Evolutionary conservation across 345 rosid genomes (phyloP), one percentile per base, ranked within the genome.

Genomic region (Salix exigua): DNA sequence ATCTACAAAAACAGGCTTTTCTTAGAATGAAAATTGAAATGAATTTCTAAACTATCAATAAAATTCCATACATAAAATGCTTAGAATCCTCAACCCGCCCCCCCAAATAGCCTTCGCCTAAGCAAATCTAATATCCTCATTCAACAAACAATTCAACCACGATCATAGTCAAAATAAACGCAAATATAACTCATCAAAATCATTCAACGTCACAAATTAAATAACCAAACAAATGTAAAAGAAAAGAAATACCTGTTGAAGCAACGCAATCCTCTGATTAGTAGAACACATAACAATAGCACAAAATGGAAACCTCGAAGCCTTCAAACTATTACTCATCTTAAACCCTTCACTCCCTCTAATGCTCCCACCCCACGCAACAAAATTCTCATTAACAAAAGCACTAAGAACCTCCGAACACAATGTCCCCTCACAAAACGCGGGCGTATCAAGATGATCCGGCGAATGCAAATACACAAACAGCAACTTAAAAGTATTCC

Each of bases 281-380:
- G 93, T 83, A 60, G 99, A 96, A 6, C 97, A 91, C 98, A 94
- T 96, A 71, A 96, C 97, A 33, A 94, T 90, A n/a, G 99, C 98
- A 63, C 97, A 92, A 80, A 94, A 96, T 1, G 99, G 99, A 70
- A 86, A 96, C 77, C 97, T 82, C 0, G 98, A 94, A 0, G 98
- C 99, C 82, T 96, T 96, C 91, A 94, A 91, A 86, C 98, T 94
- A 75, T 90, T 91, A 73, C 99, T 94, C 98, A 96, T 96, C 87
- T 96, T 96, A 86, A 96, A 96, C 31, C 99, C 99, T 86, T 96
- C 99, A 70, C 97, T 96, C 68, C 90, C 89, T 72, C 97, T 87
- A 77, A 96, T 91, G 75, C 91, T 94, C 44, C 98, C 98, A 23
- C 99, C 99, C 98, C 99, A 94, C 1, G 91, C 75, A 9, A 96